Percentiles rank a stretch among this genome's conserved stretches.
Conservation (phyloP, 2,329 filamentous ascomycete species). For the Seiridium unicorne region DNA sequence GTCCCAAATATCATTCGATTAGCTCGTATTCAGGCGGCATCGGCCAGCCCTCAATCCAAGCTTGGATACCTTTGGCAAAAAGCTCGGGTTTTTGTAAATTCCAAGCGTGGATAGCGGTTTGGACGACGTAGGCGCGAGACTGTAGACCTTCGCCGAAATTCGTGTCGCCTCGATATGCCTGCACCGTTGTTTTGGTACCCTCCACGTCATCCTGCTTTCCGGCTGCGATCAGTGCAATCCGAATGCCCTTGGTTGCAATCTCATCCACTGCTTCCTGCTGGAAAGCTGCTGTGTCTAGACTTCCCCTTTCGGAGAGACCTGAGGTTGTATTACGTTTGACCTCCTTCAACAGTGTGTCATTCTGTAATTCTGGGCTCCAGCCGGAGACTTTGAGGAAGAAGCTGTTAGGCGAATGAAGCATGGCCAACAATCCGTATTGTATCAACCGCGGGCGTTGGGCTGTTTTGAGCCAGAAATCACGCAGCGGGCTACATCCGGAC, state of each 20-base stretch:
- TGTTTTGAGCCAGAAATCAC: background rate
- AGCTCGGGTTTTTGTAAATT: conserved; percentile 37
- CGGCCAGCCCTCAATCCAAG: conserved; percentile 29
- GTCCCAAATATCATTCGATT: background rate
- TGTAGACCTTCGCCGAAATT: conserved; percentile 20
- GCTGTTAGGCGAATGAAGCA: conserved; percentile 24
- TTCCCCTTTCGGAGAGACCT: conserved; percentile 17
- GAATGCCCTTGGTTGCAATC: conserved; percentile 21
- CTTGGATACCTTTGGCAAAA: conserved; percentile 33
- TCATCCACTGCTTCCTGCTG: conserved; percentile 23
- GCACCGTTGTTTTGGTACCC: conserved; percentile 27
- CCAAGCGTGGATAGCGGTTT: conserved; percentile 37
- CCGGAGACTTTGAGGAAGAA: conserved; percentile 24
- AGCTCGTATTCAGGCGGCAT: conserved; percentile 24
- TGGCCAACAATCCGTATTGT: conserved; percentile 20
- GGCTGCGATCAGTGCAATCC: conserved; percentile 27
- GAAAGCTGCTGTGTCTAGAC: conserved; percentile 19
- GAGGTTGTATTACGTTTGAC: conserved; percentile 30
- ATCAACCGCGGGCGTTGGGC: conserved; percentile 21
- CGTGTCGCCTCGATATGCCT: conserved; percentile 15
- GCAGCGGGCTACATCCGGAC: background rate
- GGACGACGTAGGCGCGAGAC: conserved; percentile 29
- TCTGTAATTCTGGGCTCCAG: conserved; percentile 24
- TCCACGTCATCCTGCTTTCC: conserved; percentile 31
- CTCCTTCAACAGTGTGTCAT: conserved; percentile 29